These are phyloP conservation scores for Pythium oligandrum DNA, from an alignment of 352 stramenopile species.

Conservation along the genomic window DNA sequence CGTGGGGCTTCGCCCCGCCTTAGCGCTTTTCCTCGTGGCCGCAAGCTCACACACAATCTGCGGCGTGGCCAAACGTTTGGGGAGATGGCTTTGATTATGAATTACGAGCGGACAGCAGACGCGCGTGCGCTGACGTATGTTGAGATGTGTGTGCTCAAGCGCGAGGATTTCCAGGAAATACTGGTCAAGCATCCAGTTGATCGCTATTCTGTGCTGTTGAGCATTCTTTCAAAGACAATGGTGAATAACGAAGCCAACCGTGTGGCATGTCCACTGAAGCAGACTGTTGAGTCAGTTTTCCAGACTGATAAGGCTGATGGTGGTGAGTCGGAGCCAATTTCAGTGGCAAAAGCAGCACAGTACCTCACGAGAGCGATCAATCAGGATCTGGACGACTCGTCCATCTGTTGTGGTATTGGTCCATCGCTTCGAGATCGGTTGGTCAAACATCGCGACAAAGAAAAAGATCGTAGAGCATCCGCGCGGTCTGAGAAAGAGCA, in stretches of 20 bases:
- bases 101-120: slow-evolving; percentile 34
- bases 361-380: slow-evolving; percentile 18
- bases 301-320: not conserved
- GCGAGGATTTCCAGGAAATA: slow-evolving; percentile 25
- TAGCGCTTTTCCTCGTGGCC: no score
- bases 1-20: no score
- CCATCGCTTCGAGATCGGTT: slow-evolving; percentile 16
- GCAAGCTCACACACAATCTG: not conserved
- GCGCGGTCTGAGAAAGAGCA: not conserved
- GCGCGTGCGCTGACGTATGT: slow-evolving; percentile 28
- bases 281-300: slow-evolving; percentile 11
- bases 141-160: slow-evolving; percentile 35
- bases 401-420: slow-evolving; percentile 20
- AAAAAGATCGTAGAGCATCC: not conserved
- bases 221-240: slow-evolving; percentile 22
- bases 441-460: slow-evolving; percentile 12
- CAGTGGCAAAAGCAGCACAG: slow-evolving; percentile 9
- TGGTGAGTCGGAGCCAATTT: slow-evolving; percentile 5
- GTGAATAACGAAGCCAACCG: slow-evolving; percentile 14
- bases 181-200: slow-evolving; percentile 25
- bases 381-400: slow-evolving; percentile 12
- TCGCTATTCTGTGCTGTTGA: slow-evolving; percentile 16
- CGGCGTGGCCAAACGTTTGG: slow-evolving; percentile 30
- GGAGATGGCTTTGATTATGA: slow-evolving; percentile 39
- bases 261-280: slow-evolving; percentile 20